A percentile compares a stretch with the other conserved stretches of the same genome.
Conservation (phyloP, 257 asterid genomes). For the Cordia subcordata region DNA sequence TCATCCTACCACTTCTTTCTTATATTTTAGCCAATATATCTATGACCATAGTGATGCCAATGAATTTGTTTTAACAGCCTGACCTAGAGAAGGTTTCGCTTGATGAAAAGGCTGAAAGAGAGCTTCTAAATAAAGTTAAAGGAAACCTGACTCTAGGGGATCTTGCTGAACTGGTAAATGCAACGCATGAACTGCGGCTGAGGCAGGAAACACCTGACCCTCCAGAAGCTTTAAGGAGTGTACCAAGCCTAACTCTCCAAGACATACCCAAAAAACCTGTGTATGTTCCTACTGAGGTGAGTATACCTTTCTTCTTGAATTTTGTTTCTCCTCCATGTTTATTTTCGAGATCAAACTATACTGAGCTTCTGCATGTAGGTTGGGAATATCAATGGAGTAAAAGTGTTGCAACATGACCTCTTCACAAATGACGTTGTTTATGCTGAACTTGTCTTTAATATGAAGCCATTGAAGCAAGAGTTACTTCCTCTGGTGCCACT, state of each 20-base stretch:
- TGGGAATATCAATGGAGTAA: conserved; percentile 68
- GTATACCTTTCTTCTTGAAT: conserved; percentile 12
- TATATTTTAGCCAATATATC: background rate
- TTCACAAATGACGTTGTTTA: conserved; percentile 96
- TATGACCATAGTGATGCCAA: background rate
- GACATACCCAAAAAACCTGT: conserved; percentile 88
- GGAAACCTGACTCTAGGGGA: conserved; percentile 87
- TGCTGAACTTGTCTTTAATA: conserved; percentile 91
- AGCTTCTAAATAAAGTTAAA: conserved; percentile 65
- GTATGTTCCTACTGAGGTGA: conserved; percentile 83
- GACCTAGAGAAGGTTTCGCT: conserved; percentile 89
- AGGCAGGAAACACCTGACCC: conserved; percentile 99
- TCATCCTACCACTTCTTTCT: background rate
- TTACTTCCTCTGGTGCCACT: conserved; percentile 95
- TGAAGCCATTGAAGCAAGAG: conserved; percentile 83
- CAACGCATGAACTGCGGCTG: conserved; percentile 79
- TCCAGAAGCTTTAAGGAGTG: conserved; percentile 89
- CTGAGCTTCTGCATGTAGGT: conserved; percentile 45
- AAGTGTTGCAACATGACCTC: conserved; percentile 80
- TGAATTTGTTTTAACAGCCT: conserved; percentile 51
- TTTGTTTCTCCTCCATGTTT: conserved; percentile 9
- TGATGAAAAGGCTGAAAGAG: conserved; percentile 81
- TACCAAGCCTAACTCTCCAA: conserved; percentile 79
- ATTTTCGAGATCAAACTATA: conserved; percentile 15
- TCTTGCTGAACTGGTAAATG: conserved; percentile 96